Evolutionary conservation across 23 red algal species (phyloP), one percentile per base, ranked within the genome.

Genomic region (Pyropia haitanensis): DNA sequence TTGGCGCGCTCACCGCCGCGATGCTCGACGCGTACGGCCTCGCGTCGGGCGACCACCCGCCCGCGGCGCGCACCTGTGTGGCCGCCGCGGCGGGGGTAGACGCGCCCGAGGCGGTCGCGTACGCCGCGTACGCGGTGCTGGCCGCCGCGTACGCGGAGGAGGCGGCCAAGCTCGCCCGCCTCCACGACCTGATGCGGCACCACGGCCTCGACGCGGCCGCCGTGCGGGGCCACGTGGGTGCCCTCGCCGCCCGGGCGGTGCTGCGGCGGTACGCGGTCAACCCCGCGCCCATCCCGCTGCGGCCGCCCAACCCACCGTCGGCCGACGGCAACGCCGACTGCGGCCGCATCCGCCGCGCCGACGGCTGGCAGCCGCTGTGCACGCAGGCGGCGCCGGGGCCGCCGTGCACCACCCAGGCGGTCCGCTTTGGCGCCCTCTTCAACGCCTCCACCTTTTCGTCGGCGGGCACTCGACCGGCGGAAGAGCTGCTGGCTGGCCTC

Each of bases 321-420:
- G 15, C n/a, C 28, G 20, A 33, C 16, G 63, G 63, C 50, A 23
- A 77, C 60, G 73, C 73, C 0, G 50, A 49, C 27, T 77, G 73
- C 73, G 4, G 39, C 39, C 53, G 56, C 5, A 30, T 77, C 13
- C 5, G 17, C 33, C 30, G 52, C 21, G 30, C 56, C 27, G 73
- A 63, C 62, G 60, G 27, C 2, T 77, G 73, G 73, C 73, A 77
- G 28, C 8, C 73, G 39, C 60, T 64, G 28, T 77, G 73, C 18
- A 61, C 64, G 26, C 73, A 77, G 48, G 16, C 25, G 21, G 44
- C 50, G 17, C 60, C 27, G 17, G 73, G 73, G n/a, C 17, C 48
- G 60, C 22, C 39, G 9, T 77, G 73, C 48, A 52, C 28, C 17
- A 58, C 73, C 2, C 73, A 77, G 60, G 26, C 25, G 34, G 57